These are phyloP conservation scores for Sarocladium strictum DNA, from an alignment of 2,329 filamentous ascomycete species.

Conservation along the genomic window DNA sequence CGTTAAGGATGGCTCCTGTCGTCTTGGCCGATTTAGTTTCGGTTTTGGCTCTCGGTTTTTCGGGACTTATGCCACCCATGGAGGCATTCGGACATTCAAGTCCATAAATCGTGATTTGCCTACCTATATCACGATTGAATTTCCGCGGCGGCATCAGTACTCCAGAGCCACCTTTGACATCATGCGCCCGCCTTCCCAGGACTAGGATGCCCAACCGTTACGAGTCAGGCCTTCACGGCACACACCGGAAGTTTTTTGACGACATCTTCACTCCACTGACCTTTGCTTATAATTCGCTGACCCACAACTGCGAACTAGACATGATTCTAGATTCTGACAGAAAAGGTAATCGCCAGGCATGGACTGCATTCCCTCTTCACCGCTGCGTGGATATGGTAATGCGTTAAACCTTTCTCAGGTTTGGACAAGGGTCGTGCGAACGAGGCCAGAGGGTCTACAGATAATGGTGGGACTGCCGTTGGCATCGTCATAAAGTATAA, in stretches of 20 bases:
- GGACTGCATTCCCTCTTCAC: neutral
- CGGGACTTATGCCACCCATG: neutral
- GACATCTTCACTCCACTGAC: neutral
- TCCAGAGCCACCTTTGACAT: neutral
- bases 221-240: neutral
- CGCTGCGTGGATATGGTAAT: no score
- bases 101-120: neutral
- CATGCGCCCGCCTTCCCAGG: neutral
- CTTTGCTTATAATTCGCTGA: neutral
- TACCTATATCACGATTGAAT: neutral
- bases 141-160: neutral
- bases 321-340: slow-evolving; percentile 2
- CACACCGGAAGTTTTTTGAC: slow-evolving; percentile 1
- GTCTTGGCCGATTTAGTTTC: neutral
- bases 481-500: neutral
- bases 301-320: neutral
- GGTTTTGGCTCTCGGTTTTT: neutral
- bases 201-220: neutral
- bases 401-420: no score
- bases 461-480: neutral
- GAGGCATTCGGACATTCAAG: neutral
- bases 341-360: neutral
- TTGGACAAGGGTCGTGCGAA: neutral
- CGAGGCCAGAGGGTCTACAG: neutral
- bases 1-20: neutral